Base-by-base conservation (phyloP, 2,329 filamentous ascomycete species). In the Orbilia quercus region DNA sequence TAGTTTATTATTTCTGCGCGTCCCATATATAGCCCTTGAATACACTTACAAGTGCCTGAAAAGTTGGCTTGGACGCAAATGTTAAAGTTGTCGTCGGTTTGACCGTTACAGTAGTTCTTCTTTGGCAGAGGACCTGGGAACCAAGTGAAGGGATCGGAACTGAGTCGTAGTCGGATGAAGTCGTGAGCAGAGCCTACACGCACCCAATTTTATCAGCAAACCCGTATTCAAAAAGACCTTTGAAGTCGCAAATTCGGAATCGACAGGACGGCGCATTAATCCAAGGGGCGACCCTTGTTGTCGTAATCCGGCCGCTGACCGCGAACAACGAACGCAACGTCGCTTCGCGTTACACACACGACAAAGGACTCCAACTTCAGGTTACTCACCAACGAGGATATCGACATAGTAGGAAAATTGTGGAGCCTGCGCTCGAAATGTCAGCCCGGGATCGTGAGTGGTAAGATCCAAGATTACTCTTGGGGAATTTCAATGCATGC, bases 321-420 rank as follows among this genome's bases (percentile, higher is more conserved):
- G 6, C 6, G 6, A 12, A 34, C 31, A 12, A 34, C 31, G 31
- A 42, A 4, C 6, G n/a, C 4, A 4, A 12, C n/a, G 38, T 5
- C 4, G 16, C 16, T 66, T 51, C 51, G 47, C 14, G 55, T 69
- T 45, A 54, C 64, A 69, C 34, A 67, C 54, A 51, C 22, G 7
- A 23, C n/a, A 20, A 20, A 14, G 25, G 44, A 59, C 25, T 12
- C 25, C 18, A 9, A 44, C n/a, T n/a, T 5, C 44, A 1, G 20
- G 16, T 16, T 22, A 57, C 69, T 66, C 28, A 73, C 69, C 69
- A 28, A 73, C 69, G 14, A 73, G 60, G 23, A 73, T 28, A 18
- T 73, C 69, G 31, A 73, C 69, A 62, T 73, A 73, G 48, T 66
- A 73, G 20, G 69, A 73, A 34, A 73, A 73, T 73, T 73, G 69